Base-by-base conservation (phyloP, 257 asterid species). In the Przewalskia tangutica region DNA sequence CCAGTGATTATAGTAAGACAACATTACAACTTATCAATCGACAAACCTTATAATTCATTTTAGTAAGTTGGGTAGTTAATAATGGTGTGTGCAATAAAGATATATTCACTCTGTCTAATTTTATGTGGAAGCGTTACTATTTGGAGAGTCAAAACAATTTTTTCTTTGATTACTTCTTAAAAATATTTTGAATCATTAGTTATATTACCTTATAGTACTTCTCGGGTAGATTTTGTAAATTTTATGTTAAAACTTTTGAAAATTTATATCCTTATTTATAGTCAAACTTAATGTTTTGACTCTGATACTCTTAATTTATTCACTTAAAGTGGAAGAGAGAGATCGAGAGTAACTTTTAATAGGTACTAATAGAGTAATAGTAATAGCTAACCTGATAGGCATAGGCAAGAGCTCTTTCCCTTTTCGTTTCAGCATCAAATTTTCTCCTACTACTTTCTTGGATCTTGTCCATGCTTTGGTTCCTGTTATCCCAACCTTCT, bases 351-450 rank as follows among this genome's bases (percentile, higher is more conserved):
- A 53, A 27, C 5, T 4, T 12, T 0, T 50, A 20, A 65, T 12
- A 11, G 23, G 59, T 34, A 7, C 0, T 10, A 66, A 40, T 4
- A 53, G 16, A 7, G 0, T 10, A 66, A 40, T 4, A 53, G 16
- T 0, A 75, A 32, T 65, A 77, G 42, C 38, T 38, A 60, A 95
- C 98, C 98, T 95, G 92, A 77, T 85, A 88, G 77, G 97, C 93
- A 90, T 91, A 91, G 68, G 97, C 95, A 83, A 90, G 93, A 79
- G 93, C 91, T 85, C 89, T 93, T 10, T 93, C 97, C 84, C 89
- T 90, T 53, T 84, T 88, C 85, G 87, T 83, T 53, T 91, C 97
- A 77, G 86, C 86, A 77, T 91, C 93, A 81, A 82, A 89, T 76
- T 84, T 89, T 83, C 94, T 87, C 77, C 85, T 44, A 66, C 90